Conservation (phyloP, 768 basidiomycete genomes). For the Panaeolus papilionaceus region DNA sequence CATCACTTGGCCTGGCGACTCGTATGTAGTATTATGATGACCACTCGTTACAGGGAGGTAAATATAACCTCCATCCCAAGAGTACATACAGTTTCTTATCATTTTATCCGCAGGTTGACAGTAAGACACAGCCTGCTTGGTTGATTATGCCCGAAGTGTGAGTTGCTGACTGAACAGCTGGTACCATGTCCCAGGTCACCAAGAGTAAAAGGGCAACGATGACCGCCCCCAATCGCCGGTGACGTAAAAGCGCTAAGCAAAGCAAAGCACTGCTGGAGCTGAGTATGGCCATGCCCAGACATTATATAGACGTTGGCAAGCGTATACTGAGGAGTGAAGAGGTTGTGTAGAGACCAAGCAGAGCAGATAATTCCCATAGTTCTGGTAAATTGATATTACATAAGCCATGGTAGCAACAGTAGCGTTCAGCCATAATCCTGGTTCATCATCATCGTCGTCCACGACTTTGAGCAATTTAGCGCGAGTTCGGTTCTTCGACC, state of each 20-base stretch:
- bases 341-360: neutral
- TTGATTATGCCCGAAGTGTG: neutral
- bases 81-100: neutral
- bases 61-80: neutral
- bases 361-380: constrained; percentile 5
- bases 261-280: neutral
- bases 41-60: neutral
- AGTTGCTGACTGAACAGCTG: neutral
- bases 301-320: neutral
- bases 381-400: constrained; percentile 8
- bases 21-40: neutral
- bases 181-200: neutral
- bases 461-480: neutral
- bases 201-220: neutral
- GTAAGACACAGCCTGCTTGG: neutral
- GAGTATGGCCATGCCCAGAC: neutral
- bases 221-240: neutral
- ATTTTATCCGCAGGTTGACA: neutral
- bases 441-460: neutral
- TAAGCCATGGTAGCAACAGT: constrained; percentile 13
- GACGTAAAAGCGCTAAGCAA: neutral
- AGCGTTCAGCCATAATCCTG: neutral
- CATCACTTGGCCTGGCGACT: neutral
- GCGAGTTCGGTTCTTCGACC: neutral
- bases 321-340: no score